These are phyloP conservation scores for Xylariomycetidae sp. DNA, from an alignment of 2,329 filamentous ascomycete genomes.

Conservation along the genomic window DNA sequence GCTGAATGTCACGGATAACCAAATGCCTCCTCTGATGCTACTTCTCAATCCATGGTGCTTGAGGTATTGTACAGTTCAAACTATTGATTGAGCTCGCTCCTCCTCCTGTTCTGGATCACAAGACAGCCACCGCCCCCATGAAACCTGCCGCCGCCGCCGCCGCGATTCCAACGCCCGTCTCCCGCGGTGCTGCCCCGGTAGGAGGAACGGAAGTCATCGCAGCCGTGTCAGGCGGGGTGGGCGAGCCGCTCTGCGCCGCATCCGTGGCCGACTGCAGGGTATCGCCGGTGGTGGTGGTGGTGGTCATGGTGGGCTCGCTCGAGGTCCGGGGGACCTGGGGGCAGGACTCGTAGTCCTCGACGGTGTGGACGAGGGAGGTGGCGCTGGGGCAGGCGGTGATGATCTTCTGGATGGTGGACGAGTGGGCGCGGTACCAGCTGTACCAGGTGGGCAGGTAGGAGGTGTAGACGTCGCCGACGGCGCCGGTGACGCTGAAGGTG, in stretches of 20 bases:
- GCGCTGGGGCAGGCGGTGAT: constrained; percentile 15
- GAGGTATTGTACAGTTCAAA: too few species aligned
- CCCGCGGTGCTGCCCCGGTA: constrained; percentile 4
- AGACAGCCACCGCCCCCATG: constrained; percentile 10
- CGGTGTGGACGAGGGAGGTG: constrained; percentile 9
- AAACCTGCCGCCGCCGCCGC: constrained; percentile 14
- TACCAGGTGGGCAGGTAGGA: constrained; percentile 20
- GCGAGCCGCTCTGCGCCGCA: neutral
- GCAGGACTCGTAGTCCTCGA: constrained; percentile 14
- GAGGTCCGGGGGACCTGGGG: constrained; percentile 1
- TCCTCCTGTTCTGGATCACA: too few species aligned
- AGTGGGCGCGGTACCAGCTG: constrained; percentile 16
- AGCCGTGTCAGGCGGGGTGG: neutral
- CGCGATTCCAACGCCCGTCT: constrained; percentile 11
- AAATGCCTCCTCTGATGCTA: too few species aligned
- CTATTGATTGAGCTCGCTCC: too few species aligned
- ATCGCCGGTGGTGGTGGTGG: neutral
- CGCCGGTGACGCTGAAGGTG: constrained; percentile 18
- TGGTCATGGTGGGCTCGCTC: neutral
- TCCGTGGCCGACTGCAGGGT: constrained; percentile 1
- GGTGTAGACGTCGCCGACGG: constrained; percentile 14
- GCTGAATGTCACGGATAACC: too few species aligned
- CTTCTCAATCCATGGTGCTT: too few species aligned
- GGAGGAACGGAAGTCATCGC: constrained; percentile 1
- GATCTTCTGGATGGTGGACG: constrained; percentile 10